Conservation (phyloP, 208 protist genomes). For the Leishmania major region DNA sequence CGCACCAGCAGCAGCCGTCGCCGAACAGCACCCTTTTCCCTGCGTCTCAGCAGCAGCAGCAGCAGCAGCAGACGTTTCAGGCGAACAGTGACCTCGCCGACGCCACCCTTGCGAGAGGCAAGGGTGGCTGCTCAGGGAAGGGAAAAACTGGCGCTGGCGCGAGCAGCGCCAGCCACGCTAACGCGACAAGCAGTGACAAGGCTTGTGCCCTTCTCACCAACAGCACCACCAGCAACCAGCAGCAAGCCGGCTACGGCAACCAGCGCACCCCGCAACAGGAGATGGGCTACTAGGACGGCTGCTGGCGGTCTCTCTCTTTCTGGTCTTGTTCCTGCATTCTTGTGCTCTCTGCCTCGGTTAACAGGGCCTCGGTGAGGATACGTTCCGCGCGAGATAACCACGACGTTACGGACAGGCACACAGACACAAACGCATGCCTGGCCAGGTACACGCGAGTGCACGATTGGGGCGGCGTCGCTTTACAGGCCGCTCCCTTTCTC, state of each 20-base stretch:
- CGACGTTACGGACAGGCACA: neutral
- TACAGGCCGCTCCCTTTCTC: neutral
- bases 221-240: neutral
- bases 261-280: neutral
- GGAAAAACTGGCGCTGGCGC: neutral
- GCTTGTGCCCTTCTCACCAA: neutral
- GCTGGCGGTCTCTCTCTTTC: neutral
- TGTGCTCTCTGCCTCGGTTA: neutral
- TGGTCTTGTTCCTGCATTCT: neutral
- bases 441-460: neutral
- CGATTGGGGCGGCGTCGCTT: neutral
- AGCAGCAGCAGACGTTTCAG: slow-evolving; percentile 13
- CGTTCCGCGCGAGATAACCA: neutral
- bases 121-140: neutral
- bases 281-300: slow-evolving; percentile 7
- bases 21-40: slow-evolving; percentile 3
- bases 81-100: neutral
- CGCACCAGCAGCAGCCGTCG: neutral
- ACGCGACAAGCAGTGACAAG: neutral
- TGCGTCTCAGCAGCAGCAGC: slow-evolving; percentile 3
- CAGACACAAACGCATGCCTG: neutral
- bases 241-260: neutral
- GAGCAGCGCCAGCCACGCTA: neutral
- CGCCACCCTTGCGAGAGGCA: neutral
- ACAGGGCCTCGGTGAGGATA: neutral